phyloP scores from a whole-genome alignment of 345 rosid species.

The Citrus glauca region DNA sequence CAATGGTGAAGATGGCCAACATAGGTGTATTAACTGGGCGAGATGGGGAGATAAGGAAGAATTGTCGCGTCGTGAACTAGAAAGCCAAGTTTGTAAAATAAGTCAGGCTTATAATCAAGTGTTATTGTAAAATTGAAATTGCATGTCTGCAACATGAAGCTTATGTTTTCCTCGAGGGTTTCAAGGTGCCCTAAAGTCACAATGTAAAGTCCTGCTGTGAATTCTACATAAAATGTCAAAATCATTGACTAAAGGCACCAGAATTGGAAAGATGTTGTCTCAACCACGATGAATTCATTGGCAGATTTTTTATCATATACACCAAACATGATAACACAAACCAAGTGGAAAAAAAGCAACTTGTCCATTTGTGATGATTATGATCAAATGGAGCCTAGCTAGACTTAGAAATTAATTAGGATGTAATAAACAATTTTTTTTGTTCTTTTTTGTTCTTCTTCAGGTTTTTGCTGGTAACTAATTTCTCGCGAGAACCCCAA shows the following conservation, averaged over 20 bases:
- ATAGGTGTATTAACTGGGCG: slow-evolving; percentile 54
- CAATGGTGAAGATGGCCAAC: slow-evolving; percentile 61
- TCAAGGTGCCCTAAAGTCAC: not conserved
- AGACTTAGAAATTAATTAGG: too few relatives aligned
- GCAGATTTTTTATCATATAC: not conserved
- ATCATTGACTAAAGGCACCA: not conserved
- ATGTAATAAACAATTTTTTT: not conserved
- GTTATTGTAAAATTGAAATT: not conserved
- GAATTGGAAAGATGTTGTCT: not conserved
- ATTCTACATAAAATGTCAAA: not conserved
- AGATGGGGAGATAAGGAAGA: slow-evolving; percentile 60
- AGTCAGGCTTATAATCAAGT: not conserved
- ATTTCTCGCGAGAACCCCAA: too few relatives aligned
- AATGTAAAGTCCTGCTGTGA: too few relatives aligned
- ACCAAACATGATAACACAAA: not conserved
- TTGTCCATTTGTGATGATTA: too few relatives aligned
- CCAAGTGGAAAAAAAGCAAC: not conserved
- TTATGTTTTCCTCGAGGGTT: not conserved
- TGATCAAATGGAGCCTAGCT: too few relatives aligned
- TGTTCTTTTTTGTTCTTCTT: not conserved
- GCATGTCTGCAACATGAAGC: not conserved
- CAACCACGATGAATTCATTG: not conserved
- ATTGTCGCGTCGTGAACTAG: slow-evolving; percentile 54
- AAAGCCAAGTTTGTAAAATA: not conserved
- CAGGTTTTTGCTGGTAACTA: not conserved